These are phyloP conservation scores for Aureobasidium sp. DNA, from an alignment of 2,329 filamentous ascomycete genomes.

Conservation along the genomic window DNA sequence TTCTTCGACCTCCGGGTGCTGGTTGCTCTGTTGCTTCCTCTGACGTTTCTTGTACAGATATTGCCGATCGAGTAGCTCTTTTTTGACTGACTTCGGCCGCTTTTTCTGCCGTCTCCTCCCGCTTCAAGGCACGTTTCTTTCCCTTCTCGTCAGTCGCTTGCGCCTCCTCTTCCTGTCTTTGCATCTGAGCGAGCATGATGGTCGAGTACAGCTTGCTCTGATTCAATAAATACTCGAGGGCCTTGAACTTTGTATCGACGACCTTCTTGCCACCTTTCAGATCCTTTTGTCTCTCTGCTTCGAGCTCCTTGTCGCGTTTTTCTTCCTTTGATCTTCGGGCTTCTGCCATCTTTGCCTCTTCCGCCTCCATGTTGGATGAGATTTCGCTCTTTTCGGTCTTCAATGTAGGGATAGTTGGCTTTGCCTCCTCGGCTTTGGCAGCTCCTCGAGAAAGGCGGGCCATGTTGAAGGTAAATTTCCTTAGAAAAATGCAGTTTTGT, in stretches of 20 bases:
- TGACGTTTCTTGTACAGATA: constrained; percentile 20
- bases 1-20: neutral
- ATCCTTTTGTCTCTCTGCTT: constrained; percentile 40
- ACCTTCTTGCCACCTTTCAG: constrained; percentile 39
- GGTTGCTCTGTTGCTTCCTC: constrained; percentile 20
- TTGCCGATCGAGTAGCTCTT: constrained; percentile 36
- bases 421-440: constrained; percentile 21
- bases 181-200: constrained; percentile 49
- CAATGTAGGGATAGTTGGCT: constrained; percentile 30
- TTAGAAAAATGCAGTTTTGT: neutral
- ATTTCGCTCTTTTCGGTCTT: constrained; percentile 25
- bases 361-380: constrained; percentile 37
- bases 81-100: constrained; percentile 40
- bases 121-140: constrained; percentile 38
- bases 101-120: constrained; percentile 42
- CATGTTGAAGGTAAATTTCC: neutral
- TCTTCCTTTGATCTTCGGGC: constrained; percentile 38
- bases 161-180: constrained; percentile 44
- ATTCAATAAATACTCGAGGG: constrained; percentile 45
- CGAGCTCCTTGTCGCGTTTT: constrained; percentile 38
- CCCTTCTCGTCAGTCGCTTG: constrained; percentile 40
- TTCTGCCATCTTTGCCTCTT: constrained; percentile 40
- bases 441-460: constrained; percentile 1
- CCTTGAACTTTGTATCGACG: constrained; percentile 46
- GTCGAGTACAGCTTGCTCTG: constrained; percentile 47